phyloP scores from a whole-genome alignment of 2,329 filamentous ascomycete species.

The Diaporthe sp. region DNA sequence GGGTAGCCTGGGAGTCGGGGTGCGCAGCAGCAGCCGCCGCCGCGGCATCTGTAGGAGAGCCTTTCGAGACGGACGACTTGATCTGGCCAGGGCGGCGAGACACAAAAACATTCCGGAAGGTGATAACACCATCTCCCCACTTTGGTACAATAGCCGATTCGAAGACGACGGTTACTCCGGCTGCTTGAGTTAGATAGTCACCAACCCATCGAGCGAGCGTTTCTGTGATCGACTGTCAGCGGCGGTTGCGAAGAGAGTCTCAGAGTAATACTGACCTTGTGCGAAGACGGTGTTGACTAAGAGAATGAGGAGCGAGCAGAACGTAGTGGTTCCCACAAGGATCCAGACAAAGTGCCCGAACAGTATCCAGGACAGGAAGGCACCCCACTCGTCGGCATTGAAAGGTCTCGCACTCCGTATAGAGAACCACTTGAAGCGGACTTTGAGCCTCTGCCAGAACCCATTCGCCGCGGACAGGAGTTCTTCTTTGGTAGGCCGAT shows the following conservation, averaged over 20 bases:
- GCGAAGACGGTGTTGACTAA: conserved; percentile 97
- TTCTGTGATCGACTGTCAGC: conserved; percentile 66
- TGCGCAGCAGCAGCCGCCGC: conserved; percentile 80
- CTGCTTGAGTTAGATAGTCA: conserved; percentile 94
- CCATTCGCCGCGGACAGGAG: conserved; percentile 91
- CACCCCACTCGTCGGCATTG: conserved; percentile 96
- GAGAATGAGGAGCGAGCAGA: conserved; percentile 92
- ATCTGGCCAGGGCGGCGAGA: conserved; percentile 89
- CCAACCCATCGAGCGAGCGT: conserved; percentile 93
- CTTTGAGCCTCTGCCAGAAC: conserved; percentile 90
- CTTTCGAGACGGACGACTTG: conserved; percentile 89
- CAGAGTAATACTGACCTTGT: conserved; percentile 72
- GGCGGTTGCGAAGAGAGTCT: not conserved
- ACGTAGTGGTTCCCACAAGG: conserved; percentile 96
- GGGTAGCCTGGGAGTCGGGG: conserved; percentile 56
- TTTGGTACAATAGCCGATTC: conserved; percentile 97
- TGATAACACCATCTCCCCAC: conserved; percentile 95
- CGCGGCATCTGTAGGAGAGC: conserved; percentile 86
- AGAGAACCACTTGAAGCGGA: conserved; percentile 97
- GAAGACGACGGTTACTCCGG: conserved; percentile 93
- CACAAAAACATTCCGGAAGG: conserved; percentile 96
- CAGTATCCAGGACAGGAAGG: conserved; percentile 95
- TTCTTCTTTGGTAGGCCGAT: conserved; percentile 94
- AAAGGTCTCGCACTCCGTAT: conserved; percentile 94
- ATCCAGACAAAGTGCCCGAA: conserved; percentile 96